These are phyloP conservation scores for Phytophthora pini DNA, from an alignment of 352 stramenopile species.

Conservation along the genomic window DNA sequence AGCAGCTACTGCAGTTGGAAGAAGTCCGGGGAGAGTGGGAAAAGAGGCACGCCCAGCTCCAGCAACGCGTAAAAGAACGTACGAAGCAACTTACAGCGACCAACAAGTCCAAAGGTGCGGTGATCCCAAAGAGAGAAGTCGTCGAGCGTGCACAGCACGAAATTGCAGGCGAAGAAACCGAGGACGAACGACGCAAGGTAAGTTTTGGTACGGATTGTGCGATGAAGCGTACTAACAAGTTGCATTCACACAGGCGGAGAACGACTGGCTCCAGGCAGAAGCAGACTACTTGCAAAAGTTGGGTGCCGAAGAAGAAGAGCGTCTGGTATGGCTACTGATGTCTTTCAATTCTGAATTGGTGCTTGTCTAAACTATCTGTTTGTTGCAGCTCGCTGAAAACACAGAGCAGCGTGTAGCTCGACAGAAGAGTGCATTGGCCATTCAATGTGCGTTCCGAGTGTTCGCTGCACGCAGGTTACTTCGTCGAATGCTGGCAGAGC, in stretches of 20 bases:
- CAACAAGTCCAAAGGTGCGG: slow-evolving; percentile 55
- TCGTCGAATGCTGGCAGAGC: slow-evolving; percentile 47
- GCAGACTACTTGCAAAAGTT: slow-evolving; percentile 60
- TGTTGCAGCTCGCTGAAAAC: slow-evolving; percentile 52
- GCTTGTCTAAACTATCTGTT: background rate
- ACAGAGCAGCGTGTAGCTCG: slow-evolving; percentile 36
- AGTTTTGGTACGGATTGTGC: background rate
- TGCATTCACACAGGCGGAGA: slow-evolving; percentile 39
- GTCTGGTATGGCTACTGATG: slow-evolving; percentile 36
- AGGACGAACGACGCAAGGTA: slow-evolving; percentile 51
- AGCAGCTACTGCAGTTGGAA: slow-evolving; percentile 61
- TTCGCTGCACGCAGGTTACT: slow-evolving; percentile 60
- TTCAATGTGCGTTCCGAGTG: slow-evolving; percentile 70
- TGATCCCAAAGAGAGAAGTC: slow-evolving; percentile 51
- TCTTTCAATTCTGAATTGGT: slow-evolving; percentile 5
- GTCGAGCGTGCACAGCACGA: slow-evolving; percentile 63
- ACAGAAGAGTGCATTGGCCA: slow-evolving; percentile 47
- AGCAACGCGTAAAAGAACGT: slow-evolving; percentile 36
- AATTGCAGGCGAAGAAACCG: slow-evolving; percentile 54
- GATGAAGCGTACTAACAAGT: slow-evolving; percentile 2
- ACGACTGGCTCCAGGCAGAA: slow-evolving; percentile 61
- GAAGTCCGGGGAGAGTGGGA: slow-evolving; percentile 59
- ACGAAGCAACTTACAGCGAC: slow-evolving; percentile 49
- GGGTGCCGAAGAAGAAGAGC: slow-evolving; percentile 51
- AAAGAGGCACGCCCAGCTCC: slow-evolving; percentile 47